Percentiles rank a stretch among this genome's conserved stretches.
Evolutionary conservation across 768 basidiomycete species (phyloP).

Genomic region (Mycena capillaripes): DNA sequence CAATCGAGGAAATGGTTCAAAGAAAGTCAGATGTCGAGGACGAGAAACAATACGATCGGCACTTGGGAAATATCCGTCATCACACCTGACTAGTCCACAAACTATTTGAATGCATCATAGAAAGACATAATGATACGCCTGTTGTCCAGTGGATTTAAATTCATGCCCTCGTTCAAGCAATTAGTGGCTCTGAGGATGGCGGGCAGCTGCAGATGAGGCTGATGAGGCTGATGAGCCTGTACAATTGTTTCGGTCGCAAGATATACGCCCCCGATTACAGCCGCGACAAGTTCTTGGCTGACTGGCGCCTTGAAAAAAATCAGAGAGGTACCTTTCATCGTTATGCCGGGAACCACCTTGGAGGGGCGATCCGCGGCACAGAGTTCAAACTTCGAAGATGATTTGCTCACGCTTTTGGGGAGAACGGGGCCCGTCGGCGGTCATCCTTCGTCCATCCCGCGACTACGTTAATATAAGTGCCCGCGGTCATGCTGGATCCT

Average conservation of each 20-base stretch:
- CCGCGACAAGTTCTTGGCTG: constrained; percentile 37
- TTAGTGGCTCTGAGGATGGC: constrained; percentile 37
- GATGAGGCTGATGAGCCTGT: constrained; percentile 30
- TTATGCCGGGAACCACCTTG: constrained; percentile 45
- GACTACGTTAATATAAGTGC: too few species aligned
- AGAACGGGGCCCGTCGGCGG: too few species aligned
- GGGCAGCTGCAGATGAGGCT: too few species aligned
- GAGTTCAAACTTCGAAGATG: too few species aligned
- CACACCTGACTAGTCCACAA: constrained; percentile 5
- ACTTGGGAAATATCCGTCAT: neutral
- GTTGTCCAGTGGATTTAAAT: constrained; percentile 48
- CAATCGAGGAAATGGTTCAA: too few species aligned
- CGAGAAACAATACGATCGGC: too few species aligned
- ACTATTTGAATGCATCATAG: constrained; percentile 49
- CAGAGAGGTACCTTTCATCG: constrained; percentile 47
- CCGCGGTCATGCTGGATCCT: too few species aligned
- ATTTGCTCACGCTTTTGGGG: too few species aligned
- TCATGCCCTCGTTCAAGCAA: constrained; percentile 46
- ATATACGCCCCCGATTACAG: constrained; percentile 37
- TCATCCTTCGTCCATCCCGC: too few species aligned
- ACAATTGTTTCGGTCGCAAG: constrained; percentile 39
- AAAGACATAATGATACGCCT: constrained; percentile 43
- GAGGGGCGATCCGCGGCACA: too few species aligned
- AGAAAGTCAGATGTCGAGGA: too few species aligned
- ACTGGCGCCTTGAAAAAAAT: constrained; percentile 48